Percentiles rank a stretch among this genome's conserved stretches.
Evolutionary conservation across 306 rosid species (phyloP).

Genomic region (Cyclanthera cordifolia): DNA sequence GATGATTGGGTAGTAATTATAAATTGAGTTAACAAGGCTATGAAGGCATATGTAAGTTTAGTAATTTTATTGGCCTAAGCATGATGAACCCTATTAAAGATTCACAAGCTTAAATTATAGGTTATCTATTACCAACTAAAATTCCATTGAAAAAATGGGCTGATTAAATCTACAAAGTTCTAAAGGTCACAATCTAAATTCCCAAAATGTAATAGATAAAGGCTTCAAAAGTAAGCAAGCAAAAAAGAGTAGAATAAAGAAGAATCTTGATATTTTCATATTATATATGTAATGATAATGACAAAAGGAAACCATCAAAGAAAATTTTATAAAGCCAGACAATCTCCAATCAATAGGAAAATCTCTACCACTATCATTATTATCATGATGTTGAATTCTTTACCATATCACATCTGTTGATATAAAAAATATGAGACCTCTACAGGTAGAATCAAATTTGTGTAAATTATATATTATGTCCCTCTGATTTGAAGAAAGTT

Average conservation of each 20-base stretch:
- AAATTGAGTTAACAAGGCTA: neutral
- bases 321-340: neutral
- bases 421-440: neutral
- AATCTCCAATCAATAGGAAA: neutral
- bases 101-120: neutral
- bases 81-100: neutral
- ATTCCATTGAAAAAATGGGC: neutral
- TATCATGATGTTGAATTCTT: neutral
- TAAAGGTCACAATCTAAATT: conserved; percentile 2
- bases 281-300: neutral
- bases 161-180: conserved; percentile 1
- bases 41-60: neutral
- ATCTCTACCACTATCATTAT: neutral
- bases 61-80: neutral
- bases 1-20: too few species aligned
- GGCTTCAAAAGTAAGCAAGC: conserved; percentile 2
- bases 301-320: neutral
- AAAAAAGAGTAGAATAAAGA: neutral
- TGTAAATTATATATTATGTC: too few species aligned
- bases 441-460: neutral
- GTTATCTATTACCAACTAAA: neutral
- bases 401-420: neutral
- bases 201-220: neutral
- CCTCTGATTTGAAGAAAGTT: too few species aligned
- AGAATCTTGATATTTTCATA: neutral